Percentiles rank a stretch among this genome's conserved stretches.
Conservation (phyloP, 208 protist genomes). For the Porcisia hertigi region DNA sequence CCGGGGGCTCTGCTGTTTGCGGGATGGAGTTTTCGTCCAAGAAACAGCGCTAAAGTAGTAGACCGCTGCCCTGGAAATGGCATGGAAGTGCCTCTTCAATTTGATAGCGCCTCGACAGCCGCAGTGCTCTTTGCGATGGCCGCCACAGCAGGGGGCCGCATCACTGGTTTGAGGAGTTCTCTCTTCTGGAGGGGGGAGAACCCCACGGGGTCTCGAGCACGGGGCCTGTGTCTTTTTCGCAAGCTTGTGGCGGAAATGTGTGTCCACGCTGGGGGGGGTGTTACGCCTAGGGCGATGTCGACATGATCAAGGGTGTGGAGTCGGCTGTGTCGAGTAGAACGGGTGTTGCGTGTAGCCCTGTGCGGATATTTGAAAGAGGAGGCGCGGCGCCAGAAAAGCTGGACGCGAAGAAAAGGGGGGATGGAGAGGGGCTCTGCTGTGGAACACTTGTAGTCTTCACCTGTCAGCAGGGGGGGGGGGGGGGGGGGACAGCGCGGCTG, state of each 20-base stretch:
- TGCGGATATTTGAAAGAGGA: neutral
- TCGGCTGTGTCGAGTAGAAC: neutral
- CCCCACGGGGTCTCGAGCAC: neutral
- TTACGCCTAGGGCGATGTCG: conserved; percentile 12
- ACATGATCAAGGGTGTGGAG: conserved; percentile 1
- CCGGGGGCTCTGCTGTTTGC: neutral
- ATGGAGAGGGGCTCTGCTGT: too few species aligned
- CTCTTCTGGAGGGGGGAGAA: neutral
- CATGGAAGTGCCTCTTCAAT: neutral
- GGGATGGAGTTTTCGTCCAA: conserved; percentile 9
- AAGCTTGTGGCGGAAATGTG: conserved; percentile 14
- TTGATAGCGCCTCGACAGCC: neutral
- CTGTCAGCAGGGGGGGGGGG: too few species aligned
- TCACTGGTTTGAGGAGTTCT: neutral
- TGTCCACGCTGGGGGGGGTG: conserved; percentile 3
- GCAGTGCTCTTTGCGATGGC: neutral
- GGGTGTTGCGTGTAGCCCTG: neutral
- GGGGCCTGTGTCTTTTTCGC: neutral
- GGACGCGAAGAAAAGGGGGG: neutral
- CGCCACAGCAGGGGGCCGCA: neutral
- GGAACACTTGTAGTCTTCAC: neutral
- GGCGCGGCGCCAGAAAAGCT: neutral
- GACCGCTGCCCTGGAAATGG: neutral
- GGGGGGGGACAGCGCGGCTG: too few species aligned
- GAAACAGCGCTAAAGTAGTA: conserved; percentile 13